Evolutionary conservation across 768 basidiomycete species (phyloP).

Genomic region (Podaxis sp.): DNA sequence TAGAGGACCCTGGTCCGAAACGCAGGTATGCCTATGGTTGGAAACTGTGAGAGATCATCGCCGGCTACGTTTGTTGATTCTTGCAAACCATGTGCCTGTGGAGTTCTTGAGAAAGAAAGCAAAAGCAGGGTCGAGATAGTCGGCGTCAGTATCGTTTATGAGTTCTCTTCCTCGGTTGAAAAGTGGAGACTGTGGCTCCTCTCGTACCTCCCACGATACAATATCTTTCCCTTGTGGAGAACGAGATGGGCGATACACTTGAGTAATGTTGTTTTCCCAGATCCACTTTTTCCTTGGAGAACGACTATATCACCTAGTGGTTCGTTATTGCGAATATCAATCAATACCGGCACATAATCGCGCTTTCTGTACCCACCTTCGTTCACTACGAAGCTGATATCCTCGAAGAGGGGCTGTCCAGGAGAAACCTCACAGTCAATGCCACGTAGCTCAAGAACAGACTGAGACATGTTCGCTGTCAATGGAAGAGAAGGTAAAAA

Average conservation of each 20-base stretch:
- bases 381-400: conserved; percentile 60
- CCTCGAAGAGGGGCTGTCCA: conserved; percentile 54
- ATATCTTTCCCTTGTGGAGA: conserved; percentile 63
- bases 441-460: conserved; percentile 53
- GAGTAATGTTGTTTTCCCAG: conserved; percentile 78
- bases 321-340: not conserved
- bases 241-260: conserved; percentile 85
- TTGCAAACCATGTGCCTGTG: conserved; percentile 45
- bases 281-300: conserved; percentile 78
- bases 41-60: conserved; percentile 11
- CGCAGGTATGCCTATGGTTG: conserved; percentile 55
- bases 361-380: conserved; percentile 37
- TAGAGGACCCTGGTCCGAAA: conserved; percentile 83
- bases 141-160: not conserved
- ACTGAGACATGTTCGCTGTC: conserved; percentile 18
- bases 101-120: conserved; percentile 35
- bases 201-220: conserved; percentile 64
- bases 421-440: conserved; percentile 49
- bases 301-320: conserved; percentile 65
- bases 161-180: not conserved
- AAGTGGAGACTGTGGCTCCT: not conserved
- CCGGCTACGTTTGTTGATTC: not conserved
- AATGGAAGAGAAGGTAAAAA: conserved; percentile 5
- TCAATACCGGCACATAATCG: not conserved
- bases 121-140: not conserved